Evolutionary conservation across 1,284 basidiomycete genomes (phyloP).

Genomic region (Heliocybe sulcata): DNA sequence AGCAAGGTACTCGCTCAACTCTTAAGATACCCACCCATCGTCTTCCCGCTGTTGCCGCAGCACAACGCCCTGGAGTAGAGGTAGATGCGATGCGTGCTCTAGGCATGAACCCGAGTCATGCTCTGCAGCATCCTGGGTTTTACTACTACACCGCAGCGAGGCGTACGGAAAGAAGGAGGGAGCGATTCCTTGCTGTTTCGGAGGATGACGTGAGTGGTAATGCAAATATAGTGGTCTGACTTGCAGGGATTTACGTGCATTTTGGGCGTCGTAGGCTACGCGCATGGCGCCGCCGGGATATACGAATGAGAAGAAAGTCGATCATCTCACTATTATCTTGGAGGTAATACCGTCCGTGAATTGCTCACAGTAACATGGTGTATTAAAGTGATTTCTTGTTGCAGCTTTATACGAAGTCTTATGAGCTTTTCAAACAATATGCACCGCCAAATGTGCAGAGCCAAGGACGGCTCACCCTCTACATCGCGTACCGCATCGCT

Average conservation of each 20-base stretch:
- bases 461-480: conserved; percentile 72
- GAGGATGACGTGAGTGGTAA: conserved; percentile 47
- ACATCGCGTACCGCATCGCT: conserved; percentile 83
- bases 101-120: conserved; percentile 63
- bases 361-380: neutral
- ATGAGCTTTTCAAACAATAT: conserved; percentile 83
- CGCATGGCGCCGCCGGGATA: conserved; percentile 50
- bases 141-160: conserved; percentile 86
- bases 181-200: conserved; percentile 54
- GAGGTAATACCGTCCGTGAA: conserved; percentile 47
- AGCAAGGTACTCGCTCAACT: conserved; percentile 67
- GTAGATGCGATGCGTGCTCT: conserved; percentile 44
- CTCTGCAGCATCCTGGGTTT: conserved; percentile 83
- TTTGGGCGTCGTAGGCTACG: conserved; percentile 10
- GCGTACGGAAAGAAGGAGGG: conserved; percentile 71
- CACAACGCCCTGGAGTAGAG: conserved; percentile 31
- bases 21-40: conserved; percentile 58
- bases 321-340: conserved; percentile 74
- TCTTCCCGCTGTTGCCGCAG: conserved; percentile 16
- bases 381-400: neutral
- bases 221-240: neutral
- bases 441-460: conserved; percentile 33
- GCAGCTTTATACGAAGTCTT: conserved; percentile 87
- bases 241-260: too few relatives aligned
- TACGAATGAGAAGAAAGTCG: conserved; percentile 83